Percentiles rank a stretch among this genome's conserved stretches.
These are phyloP conservation scores for Erodium moschatum DNA, from an alignment of 441 rosid species.

Conservation along the genomic window DNA sequence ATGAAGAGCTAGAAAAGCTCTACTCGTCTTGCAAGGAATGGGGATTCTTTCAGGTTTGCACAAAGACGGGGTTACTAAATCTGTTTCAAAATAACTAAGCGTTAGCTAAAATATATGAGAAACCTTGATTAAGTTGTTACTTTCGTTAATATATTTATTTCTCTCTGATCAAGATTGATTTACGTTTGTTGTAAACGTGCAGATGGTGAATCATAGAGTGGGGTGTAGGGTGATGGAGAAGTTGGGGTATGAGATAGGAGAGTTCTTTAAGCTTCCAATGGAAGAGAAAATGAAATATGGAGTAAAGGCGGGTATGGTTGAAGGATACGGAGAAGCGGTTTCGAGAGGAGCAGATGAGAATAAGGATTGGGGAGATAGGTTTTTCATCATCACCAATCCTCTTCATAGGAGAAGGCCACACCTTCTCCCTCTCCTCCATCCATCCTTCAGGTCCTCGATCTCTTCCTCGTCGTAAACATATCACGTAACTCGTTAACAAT, in stretches of 20 bases:
- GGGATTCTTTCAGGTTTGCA: constrained; percentile 42
- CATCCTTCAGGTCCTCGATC: constrained; percentile 31
- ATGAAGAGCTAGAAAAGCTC: constrained; percentile 34
- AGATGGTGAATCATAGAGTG: constrained; percentile 51
- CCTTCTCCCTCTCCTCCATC: constrained; percentile 42
- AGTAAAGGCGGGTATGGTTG: constrained; percentile 27
- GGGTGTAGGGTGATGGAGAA: constrained; percentile 22
- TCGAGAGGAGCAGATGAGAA: constrained; percentile 17
- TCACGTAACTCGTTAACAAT: too few species aligned
- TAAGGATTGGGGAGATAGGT: constrained; percentile 44
- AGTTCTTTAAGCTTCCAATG: constrained; percentile 37
- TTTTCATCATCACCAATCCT: constrained; percentile 39
- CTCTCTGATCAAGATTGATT: too few species aligned
- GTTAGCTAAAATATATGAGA: too few species aligned
- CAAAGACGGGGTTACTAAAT: not conserved
- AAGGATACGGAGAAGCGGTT: constrained; percentile 35
- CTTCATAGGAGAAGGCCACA: constrained; percentile 30
- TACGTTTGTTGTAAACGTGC: not conserved
- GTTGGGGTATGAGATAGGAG: constrained; percentile 31
- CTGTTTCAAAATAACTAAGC: too few species aligned
- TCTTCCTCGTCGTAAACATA: too few species aligned
- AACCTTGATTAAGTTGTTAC: too few species aligned
- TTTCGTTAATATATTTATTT: too few species aligned
- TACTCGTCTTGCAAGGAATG: constrained; percentile 37
- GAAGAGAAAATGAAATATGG: constrained; percentile 42